phyloP scores from a whole-genome alignment of 352 stramenopile genomes.

The Globisporangium middletonii region DNA sequence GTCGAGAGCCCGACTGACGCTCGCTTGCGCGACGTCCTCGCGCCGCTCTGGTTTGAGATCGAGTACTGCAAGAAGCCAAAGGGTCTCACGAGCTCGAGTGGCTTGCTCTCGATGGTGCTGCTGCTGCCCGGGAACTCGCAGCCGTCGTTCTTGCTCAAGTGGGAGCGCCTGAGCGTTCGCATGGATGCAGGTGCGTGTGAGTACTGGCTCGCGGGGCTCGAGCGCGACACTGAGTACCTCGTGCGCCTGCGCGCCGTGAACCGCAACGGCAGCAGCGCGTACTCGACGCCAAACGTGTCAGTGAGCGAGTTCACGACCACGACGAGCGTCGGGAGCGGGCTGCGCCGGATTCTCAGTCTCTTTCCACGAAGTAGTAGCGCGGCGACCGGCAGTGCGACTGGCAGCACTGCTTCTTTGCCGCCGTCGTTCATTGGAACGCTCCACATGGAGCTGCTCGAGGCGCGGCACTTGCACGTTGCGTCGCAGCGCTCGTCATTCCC shows the following conservation, averaged over 20 bases:
- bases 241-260: slow-evolving; percentile 53
- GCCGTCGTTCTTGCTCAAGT: slow-evolving; percentile 33
- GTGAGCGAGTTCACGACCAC: slow-evolving; percentile 38
- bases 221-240: slow-evolving; percentile 53
- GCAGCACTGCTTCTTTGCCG: background rate
- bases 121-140: slow-evolving; percentile 22
- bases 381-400: background rate
- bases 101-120: slow-evolving; percentile 49
- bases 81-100: slow-evolving; percentile 34
- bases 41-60: slow-evolving; percentile 45
- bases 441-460: slow-evolving; percentile 54
- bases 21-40: slow-evolving; percentile 26
- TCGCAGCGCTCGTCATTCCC: too few relatives aligned
- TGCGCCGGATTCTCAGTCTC: slow-evolving; percentile 8
- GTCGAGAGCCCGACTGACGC: slow-evolving; percentile 26
- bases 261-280: slow-evolving; percentile 57
- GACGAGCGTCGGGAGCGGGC: background rate
- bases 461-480: slow-evolving; percentile 19
- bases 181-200: slow-evolving; percentile 45
- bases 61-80: slow-evolving; percentile 57
- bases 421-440: slow-evolving; percentile 56
- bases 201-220: slow-evolving; percentile 50
- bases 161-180: slow-evolving; percentile 37
- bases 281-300: slow-evolving; percentile 36
- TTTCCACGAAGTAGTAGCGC: slow-evolving; percentile 10